Conservation (phyloP, 2,329 filamentous ascomycete genomes). For the Hymenoscyphus linearis region DNA sequence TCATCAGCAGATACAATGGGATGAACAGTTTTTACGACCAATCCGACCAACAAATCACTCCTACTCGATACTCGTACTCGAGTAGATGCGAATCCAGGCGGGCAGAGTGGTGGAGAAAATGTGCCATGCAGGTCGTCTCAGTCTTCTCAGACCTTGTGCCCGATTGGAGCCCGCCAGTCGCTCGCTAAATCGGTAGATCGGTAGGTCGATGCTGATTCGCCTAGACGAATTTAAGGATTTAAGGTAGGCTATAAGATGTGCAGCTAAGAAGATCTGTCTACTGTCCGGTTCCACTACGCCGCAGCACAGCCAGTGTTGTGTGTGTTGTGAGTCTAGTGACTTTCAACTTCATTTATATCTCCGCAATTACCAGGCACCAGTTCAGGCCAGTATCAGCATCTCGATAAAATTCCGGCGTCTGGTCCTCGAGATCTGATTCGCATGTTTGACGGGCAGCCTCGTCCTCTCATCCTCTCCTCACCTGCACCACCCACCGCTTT, state of each 20-base stretch:
- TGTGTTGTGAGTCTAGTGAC: not conserved
- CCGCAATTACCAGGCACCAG: not conserved
- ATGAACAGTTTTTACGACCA: not conserved
- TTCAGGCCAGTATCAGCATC: not conserved
- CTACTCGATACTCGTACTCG: too few species aligned
- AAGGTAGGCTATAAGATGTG: slow-evolving; percentile 10
- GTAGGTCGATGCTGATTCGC: not conserved
- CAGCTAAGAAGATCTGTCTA: slow-evolving; percentile 12
- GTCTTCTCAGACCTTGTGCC: too few species aligned
- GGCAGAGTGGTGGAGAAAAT: not conserved
- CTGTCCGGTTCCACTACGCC: slow-evolving; percentile 7
- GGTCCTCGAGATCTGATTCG: not conserved
- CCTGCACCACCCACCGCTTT: not conserved
- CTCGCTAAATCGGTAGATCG: not conserved
- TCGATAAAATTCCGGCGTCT: not conserved
- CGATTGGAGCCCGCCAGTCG: slow-evolving; percentile 1
- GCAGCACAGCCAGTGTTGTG: slow-evolving; percentile 6
- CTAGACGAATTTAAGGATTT: not conserved
- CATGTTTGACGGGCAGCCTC: not conserved
- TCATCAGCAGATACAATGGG: not conserved
- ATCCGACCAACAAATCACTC: not conserved
- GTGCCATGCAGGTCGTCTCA: not conserved
- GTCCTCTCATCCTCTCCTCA: not conserved
- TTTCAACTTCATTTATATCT: not conserved
- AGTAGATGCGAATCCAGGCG: slow-evolving; percentile 2